These are phyloP conservation scores for Elongisporangium anandrum DNA, from an alignment of 352 stramenopile genomes.

Conservation along the genomic window DNA sequence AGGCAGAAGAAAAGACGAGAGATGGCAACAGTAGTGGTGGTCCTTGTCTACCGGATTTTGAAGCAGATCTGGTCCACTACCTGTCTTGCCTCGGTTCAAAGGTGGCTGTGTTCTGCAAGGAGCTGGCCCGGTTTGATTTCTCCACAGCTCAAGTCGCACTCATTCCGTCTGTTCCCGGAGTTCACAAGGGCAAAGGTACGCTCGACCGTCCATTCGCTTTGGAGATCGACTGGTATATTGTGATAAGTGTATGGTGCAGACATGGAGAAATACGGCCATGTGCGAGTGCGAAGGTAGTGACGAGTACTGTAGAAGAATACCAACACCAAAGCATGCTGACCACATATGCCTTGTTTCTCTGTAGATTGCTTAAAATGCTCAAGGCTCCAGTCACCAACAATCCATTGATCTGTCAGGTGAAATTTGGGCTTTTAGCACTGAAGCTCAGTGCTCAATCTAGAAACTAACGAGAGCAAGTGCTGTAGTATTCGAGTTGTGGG, in stretches of 20 bases:
- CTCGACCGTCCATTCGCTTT: neutral
- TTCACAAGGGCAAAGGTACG: conserved; percentile 63
- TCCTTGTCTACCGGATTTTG: conserved; percentile 32
- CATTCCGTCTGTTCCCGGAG: conserved; percentile 62
- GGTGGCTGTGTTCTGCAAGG: conserved; percentile 42
- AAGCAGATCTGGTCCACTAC: conserved; percentile 60
- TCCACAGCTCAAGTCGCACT: conserved; percentile 47
- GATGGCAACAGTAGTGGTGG: neutral
- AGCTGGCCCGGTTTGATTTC: conserved; percentile 62
- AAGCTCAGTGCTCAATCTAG: neutral
- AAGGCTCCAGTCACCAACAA: conserved; percentile 45
- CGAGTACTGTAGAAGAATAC: neutral
- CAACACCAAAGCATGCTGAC: neutral
- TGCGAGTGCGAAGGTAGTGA: conserved; percentile 57
- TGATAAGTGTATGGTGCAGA: conserved; percentile 24
- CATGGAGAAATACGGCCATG: conserved; percentile 81
- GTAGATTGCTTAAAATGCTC: conserved; percentile 49
- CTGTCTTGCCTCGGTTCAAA: conserved; percentile 40
- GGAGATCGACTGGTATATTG: neutral
- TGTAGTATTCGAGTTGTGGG: conserved; percentile 75
- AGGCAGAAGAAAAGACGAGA: conserved; percentile 16
- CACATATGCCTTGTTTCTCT: neutral
- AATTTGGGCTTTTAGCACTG: neutral
- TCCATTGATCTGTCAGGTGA: conserved; percentile 65
- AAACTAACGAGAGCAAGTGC: neutral